These are phyloP conservation scores for Carex myosuroides DNA, from an alignment of 176 grass and related monocot genomes.

Conservation along the genomic window DNA sequence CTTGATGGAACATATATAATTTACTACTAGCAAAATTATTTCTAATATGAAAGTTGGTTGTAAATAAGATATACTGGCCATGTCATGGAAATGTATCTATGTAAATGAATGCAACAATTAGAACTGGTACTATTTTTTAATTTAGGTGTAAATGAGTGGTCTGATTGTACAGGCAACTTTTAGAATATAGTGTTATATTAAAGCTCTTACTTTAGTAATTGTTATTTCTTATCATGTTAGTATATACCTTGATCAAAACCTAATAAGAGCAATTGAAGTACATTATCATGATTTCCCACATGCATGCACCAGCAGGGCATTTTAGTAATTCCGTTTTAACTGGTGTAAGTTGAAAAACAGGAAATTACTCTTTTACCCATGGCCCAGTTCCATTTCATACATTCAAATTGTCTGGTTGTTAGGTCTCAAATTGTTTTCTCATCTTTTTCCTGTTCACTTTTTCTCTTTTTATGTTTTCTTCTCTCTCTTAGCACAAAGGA, in stretches of 20 bases:
- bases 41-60: background rate
- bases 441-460: constrained; percentile 8
- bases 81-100: background rate
- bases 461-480: background rate
- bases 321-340: background rate
- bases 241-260: background rate
- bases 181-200: background rate
- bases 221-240: background rate
- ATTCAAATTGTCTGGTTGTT: background rate
- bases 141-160: background rate
- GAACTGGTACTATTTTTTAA: background rate
- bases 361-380: background rate
- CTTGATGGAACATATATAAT: background rate
- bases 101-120: background rate
- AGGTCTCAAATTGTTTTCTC: constrained; percentile 8
- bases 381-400: background rate
- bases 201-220: background rate
- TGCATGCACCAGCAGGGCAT: background rate
- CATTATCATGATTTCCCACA: background rate
- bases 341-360: background rate
- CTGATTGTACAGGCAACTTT: background rate
- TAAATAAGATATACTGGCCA: background rate
- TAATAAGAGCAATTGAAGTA: background rate
- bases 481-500: background rate
- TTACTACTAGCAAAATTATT: background rate